A percentile compares a stretch with the other conserved stretches of the same genome.
phyloP scores from a whole-genome alignment of 1,284 basidiomycete species.

The Pascua guehoae region DNA sequence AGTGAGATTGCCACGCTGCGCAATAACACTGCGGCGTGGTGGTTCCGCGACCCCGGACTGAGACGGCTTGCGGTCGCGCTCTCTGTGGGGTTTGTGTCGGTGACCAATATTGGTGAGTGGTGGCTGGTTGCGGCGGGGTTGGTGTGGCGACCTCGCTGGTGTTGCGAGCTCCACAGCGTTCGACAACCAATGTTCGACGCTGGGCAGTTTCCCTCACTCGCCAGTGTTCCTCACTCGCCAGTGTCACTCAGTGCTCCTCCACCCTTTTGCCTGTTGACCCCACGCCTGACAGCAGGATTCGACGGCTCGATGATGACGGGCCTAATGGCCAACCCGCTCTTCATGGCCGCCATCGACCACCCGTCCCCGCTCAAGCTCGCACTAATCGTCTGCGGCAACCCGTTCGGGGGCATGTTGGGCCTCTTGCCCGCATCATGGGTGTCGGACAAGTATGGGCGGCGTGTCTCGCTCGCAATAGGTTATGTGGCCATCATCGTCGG shows the following conservation, averaged over 20 bases:
- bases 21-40: constrained; percentile 9
- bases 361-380: constrained; percentile 1
- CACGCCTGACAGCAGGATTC: constrained; percentile 5
- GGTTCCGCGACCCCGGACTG: constrained; percentile 9
- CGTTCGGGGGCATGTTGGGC: background rate
- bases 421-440: background rate
- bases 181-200: too few species aligned
- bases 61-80: constrained; percentile 5
- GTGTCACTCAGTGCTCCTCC: background rate
- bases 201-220: too few species aligned
- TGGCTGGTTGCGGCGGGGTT: background rate
- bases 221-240: background rate
- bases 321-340: constrained; percentile 2
- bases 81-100: constrained; percentile 2
- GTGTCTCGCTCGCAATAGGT: background rate
- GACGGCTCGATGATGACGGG: constrained; percentile 5
- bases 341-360: constrained; percentile 1
- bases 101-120: constrained; percentile 2
- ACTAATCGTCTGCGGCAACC: constrained; percentile 1
- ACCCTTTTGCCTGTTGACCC: too few species aligned
- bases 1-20: background rate
- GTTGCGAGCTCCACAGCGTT: background rate
- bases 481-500: background rate
- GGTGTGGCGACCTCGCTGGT: too few species aligned
- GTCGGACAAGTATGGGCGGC: constrained; percentile 2